Conservation (phyloP, 2,329 filamentous ascomycete genomes). For the Tolypocladium capitatum region DNA sequence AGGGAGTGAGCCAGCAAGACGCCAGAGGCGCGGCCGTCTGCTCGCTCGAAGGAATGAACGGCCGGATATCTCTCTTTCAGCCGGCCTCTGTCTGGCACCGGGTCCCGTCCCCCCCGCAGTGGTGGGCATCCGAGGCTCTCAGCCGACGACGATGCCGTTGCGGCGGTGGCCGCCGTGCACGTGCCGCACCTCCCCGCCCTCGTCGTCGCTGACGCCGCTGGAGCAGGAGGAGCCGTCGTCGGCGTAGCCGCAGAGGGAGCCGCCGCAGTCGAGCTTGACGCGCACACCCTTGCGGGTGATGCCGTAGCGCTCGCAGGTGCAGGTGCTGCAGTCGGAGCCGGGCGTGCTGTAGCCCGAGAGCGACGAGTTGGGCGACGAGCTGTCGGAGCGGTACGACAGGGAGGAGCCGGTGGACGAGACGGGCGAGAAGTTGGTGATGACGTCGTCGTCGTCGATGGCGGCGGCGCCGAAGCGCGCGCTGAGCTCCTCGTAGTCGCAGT, state of each 20-base stretch:
- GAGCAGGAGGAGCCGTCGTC: conserved; percentile 59
- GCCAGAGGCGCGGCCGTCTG: conserved; percentile 11
- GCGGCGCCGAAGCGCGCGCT: conserved; percentile 57
- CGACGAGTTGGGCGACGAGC: conserved; percentile 59
- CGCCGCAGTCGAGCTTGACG: conserved; percentile 93
- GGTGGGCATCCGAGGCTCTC: conserved; percentile 6
- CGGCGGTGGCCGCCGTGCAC: conserved; percentile 43
- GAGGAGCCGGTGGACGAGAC: conserved; percentile 58
- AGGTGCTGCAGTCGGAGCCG: conserved; percentile 61
- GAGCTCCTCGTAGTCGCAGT: conserved; percentile 59
- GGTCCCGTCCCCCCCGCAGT: background rate
- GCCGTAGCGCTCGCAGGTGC: conserved; percentile 91
- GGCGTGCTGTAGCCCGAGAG: conserved; percentile 70
- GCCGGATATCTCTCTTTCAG: conserved; percentile 6
- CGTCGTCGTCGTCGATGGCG: conserved; percentile 44
- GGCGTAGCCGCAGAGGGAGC: conserved; percentile 71
- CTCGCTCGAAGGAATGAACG: conserved; percentile 20
- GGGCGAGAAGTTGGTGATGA: conserved; percentile 45
- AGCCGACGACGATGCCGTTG: conserved; percentile 48
- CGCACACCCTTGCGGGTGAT: conserved; percentile 88
- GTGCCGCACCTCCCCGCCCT: conserved; percentile 30
- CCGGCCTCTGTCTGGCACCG: background rate
- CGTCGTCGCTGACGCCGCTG: conserved; percentile 49
- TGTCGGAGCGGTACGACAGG: conserved; percentile 60
- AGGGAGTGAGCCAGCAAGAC: conserved; percentile 15